Evolutionary conservation across 768 basidiomycete genomes (phyloP).

Genomic region (Suillus brevipes): DNA sequence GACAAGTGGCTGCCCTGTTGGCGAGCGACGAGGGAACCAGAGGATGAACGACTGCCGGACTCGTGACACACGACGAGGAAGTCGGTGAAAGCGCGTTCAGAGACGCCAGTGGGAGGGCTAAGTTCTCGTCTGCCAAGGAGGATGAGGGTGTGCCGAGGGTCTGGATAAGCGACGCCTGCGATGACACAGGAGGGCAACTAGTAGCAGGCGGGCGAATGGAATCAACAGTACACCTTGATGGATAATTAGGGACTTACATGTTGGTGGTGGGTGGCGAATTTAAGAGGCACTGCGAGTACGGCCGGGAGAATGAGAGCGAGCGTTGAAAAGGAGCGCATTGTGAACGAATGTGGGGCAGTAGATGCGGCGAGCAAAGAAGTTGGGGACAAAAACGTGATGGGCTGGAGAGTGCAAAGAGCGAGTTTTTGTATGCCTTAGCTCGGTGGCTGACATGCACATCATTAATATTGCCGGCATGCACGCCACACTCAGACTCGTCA

Average conservation of each 20-base stretch:
- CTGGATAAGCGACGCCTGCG: slow-evolving; percentile 26
- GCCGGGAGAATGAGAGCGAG: slow-evolving; percentile 20
- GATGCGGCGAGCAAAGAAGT: neutral
- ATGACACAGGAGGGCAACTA: slow-evolving; percentile 24
- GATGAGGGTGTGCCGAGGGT: slow-evolving; percentile 20
- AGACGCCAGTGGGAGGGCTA: slow-evolving; percentile 22
- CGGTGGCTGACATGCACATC: slow-evolving; percentile 3
- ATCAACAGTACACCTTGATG: neutral
- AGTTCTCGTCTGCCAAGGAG: slow-evolving; percentile 25
- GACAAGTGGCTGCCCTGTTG: slow-evolving; percentile 19
- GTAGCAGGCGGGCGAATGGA: slow-evolving; percentile 3
- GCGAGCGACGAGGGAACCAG: slow-evolving; percentile 21
- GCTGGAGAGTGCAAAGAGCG: neutral
- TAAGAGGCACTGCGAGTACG: slow-evolving; percentile 21
- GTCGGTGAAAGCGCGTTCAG: slow-evolving; percentile 23
- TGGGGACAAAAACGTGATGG: neutral
- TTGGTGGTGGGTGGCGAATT: neutral
- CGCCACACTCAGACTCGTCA: too few species aligned
- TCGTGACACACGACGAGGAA: slow-evolving; percentile 31
- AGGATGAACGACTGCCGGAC: slow-evolving; percentile 9
- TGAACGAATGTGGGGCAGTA: slow-evolving; percentile 16
- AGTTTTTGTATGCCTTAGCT: neutral
- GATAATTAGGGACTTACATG: neutral
- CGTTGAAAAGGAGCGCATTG: slow-evolving; percentile 21
- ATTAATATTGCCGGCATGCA: neutral